A percentile compares a stretch with the other conserved stretches of the same genome.
phyloP scores from a whole-genome alignment of 805 yeast genomes.

The Kuraishia capsulata region DNA sequence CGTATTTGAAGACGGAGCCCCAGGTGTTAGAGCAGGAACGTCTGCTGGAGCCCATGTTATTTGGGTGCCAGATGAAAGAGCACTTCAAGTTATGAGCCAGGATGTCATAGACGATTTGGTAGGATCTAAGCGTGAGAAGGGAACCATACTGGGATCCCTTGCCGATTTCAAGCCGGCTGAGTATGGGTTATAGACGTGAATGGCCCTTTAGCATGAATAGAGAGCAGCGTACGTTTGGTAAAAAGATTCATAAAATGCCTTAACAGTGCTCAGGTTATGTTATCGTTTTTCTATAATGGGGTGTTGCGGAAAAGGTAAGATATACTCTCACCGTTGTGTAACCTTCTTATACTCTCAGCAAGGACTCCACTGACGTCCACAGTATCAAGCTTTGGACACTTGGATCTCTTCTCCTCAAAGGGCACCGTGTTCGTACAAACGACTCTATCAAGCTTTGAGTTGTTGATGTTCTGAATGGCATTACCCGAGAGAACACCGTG shows the following conservation, averaged over 20 bases:
- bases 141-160: constrained; percentile 45
- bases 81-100: constrained; percentile 43
- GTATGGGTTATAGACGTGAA: constrained; percentile 30
- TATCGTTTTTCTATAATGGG: constrained; percentile 30
- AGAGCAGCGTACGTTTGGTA: no score
- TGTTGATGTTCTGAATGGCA: constrained; percentile 63
- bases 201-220: background rate
- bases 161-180: constrained; percentile 40
- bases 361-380: constrained; percentile 67
- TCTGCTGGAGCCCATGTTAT: constrained; percentile 81
- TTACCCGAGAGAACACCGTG: constrained; percentile 74
- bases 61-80: constrained; percentile 89
- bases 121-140: constrained; percentile 33
- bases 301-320: constrained; percentile 70
- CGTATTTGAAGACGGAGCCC: constrained; percentile 91
- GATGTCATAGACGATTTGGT: constrained; percentile 35
- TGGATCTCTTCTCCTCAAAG: constrained; percentile 49
- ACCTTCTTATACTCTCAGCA: constrained; percentile 77
- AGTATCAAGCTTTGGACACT: constrained; percentile 55
- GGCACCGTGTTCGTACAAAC: constrained; percentile 81
- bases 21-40: constrained; percentile 81
- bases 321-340: constrained; percentile 82
- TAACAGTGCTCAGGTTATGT: background rate
- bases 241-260: no score
- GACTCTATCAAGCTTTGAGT: constrained; percentile 56